These are phyloP conservation scores for Hordeum pubiflorum DNA, from an alignment of 202 grass and related monocot species.

Conservation along the genomic window DNA sequence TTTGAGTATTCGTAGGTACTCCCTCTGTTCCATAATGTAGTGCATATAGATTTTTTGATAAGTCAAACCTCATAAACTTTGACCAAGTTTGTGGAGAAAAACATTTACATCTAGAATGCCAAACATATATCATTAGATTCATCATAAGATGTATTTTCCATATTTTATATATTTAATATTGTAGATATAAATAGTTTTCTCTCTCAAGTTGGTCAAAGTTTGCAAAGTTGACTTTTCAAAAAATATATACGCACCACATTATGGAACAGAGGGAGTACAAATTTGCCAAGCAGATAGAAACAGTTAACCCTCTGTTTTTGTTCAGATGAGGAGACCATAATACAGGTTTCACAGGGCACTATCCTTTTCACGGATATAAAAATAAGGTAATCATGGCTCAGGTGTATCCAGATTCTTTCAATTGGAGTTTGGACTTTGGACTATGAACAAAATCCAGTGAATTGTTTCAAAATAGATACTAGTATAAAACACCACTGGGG, in stretches of 20 bases:
- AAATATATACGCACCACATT: too few relatives aligned
- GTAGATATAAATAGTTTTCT: too few relatives aligned
- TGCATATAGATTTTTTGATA: too few relatives aligned
- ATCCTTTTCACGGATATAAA: conserved; percentile 1
- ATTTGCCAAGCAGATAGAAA: background rate
- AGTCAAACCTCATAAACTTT: too few relatives aligned
- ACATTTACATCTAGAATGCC: too few relatives aligned
- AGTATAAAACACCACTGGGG: background rate
- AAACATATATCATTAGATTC: too few relatives aligned
- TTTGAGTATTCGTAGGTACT: background rate
- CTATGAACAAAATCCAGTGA: background rate
- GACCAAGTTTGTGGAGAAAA: too few relatives aligned
- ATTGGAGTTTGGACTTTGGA: background rate
- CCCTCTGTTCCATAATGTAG: too few relatives aligned
- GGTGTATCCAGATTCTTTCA: background rate
- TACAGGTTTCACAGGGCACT: background rate
- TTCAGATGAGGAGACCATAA: background rate
- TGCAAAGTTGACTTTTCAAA: too few relatives aligned
- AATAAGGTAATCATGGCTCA: background rate
- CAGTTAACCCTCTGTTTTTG: background rate
- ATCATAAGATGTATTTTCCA: too few relatives aligned
- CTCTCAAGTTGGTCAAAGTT: too few relatives aligned
- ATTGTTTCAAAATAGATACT: background rate
- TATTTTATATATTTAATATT: too few relatives aligned
- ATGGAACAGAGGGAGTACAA: background rate